Base-by-base conservation (phyloP, 2,329 filamentous ascomycete genomes). In the Neonectria hederae region DNA sequence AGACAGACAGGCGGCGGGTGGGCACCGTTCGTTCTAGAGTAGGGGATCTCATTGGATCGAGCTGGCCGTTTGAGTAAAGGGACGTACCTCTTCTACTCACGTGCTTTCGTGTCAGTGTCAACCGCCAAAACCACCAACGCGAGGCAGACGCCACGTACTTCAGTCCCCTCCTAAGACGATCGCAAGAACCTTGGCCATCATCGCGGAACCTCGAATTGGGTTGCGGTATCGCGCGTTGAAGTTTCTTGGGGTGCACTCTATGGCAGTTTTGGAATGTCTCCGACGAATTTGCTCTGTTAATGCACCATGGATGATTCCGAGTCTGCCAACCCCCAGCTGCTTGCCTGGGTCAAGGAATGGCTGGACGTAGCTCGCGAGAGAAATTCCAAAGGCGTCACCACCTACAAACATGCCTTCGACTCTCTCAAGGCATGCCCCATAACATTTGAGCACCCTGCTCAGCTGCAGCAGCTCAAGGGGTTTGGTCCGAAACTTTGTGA, bases 311-410 rank as follows among this genome's bases (percentile, higher is more conserved):
- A 75, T 38, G 76, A 76, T 48, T 72, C 79, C 30, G 78, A 81
- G 28, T 90, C 87, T 68, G 85, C 88, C 17, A 96, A 96, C 71
- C 89, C 92, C 5, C 83, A 92, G 43, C 83, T 93, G 9, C 83
- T 94, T 11, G 80, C 81, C 68, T 94, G 91, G 89, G 87, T 94
- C 54, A 90, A 92, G 73, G 91, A 94, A 81, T 93, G 90, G 90
- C 85, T 91, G 54, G 90, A 94, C 48, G 76, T 86, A 43, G 92
- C 91, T 13, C 84, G 86, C 53, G 87, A 92, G 69, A 86, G 86
- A 49, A 92, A 90, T 74, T 87, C 87, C 19, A 93, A 92, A 75
- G 90, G 90, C 22, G 79, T 89, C 24, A 87, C 84, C n/a, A 89
- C 87, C 0, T 95, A 94, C 77, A 91, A 87, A 68, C 88, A 90